Evolutionary conservation across 768 basidiomycete species (phyloP).

Genomic region (Cantharellus cinnabarinus): DNA sequence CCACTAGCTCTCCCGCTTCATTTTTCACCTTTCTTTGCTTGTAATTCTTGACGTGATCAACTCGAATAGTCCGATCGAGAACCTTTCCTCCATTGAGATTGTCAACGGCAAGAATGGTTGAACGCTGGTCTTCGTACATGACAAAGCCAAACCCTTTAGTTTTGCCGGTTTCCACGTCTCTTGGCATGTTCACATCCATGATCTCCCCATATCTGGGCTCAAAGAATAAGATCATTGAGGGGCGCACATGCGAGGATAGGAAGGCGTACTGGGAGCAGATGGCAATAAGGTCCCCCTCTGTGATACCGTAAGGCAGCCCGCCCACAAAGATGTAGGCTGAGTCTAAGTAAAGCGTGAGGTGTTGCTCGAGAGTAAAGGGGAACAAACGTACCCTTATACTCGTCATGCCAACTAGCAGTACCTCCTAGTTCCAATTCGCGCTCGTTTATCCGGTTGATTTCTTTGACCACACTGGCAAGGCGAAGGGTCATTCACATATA

Average conservation of each 20-base stretch:
- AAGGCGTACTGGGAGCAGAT: slow-evolving; percentile 86
- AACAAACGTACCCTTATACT: slow-evolving; percentile 54
- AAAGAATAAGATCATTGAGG: not conserved
- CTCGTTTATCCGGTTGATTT: slow-evolving; percentile 88
- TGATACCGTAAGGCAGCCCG: slow-evolving; percentile 70
- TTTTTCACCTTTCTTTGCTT: slow-evolving; percentile 63
- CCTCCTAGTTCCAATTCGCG: slow-evolving; percentile 65
- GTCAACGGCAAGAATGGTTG: slow-evolving; percentile 89
- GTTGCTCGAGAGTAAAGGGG: not conserved
- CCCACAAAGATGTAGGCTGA: slow-evolving; percentile 92
- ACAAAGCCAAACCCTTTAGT: slow-evolving; percentile 83
- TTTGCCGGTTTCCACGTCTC: slow-evolving; percentile 86
- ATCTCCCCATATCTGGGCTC: slow-evolving; percentile 80
- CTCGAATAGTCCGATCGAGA: slow-evolving; percentile 66
- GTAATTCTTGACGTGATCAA: slow-evolving; percentile 84
- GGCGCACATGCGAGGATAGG: not conserved
- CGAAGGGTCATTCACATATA: too few species aligned
- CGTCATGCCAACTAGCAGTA: slow-evolving; percentile 73
- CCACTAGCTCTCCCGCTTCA: slow-evolving; percentile 69
- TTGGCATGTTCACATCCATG: slow-evolving; percentile 83
- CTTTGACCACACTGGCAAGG: slow-evolving; percentile 30
- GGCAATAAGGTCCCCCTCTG: slow-evolving; percentile 92
- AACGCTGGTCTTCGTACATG: slow-evolving; percentile 98
- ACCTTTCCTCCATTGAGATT: slow-evolving; percentile 93
- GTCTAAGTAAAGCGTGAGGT: slow-evolving; percentile 25